These are phyloP conservation scores for Oenanthe javanica DNA, from an alignment of 140 eudicot genomes.

Conservation along the genomic window DNA sequence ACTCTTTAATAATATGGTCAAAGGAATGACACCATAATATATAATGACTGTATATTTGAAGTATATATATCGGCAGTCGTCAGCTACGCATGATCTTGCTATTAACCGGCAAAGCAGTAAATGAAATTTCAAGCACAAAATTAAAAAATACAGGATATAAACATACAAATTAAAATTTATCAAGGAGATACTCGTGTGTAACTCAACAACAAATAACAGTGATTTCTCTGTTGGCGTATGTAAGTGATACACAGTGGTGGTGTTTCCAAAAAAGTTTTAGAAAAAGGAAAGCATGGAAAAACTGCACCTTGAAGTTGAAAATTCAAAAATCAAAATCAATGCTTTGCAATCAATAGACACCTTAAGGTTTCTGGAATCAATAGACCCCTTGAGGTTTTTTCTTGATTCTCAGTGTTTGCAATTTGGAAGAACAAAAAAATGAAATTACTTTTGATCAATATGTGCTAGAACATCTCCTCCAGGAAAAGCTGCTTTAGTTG, in stretches of 20 bases:
- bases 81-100: neutral
- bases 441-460: conserved; percentile 78
- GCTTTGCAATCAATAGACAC: neutral
- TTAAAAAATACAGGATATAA: neutral
- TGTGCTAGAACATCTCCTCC: conserved; percentile 89
- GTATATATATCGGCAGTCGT: neutral
- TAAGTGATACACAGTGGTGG: neutral
- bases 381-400: no score
- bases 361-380: no score
- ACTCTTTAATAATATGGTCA: neutral
- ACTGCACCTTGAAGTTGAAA: neutral
- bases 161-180: neutral
- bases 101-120: neutral
- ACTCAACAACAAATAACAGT: neutral
- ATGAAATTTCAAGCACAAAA: neutral
- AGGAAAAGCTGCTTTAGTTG: conserved; percentile 73
- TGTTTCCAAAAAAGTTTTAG: neutral
- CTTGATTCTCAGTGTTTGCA: neutral
- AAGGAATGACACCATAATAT: neutral
- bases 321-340: neutral
- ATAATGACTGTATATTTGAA: neutral
- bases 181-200: neutral
- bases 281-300: neutral
- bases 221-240: neutral
- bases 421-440: neutral